A percentile compares a stretch with the other conserved stretches of the same genome.
Conservation (phyloP, 129 eudicot species). For the Flaveria bidentis region DNA sequence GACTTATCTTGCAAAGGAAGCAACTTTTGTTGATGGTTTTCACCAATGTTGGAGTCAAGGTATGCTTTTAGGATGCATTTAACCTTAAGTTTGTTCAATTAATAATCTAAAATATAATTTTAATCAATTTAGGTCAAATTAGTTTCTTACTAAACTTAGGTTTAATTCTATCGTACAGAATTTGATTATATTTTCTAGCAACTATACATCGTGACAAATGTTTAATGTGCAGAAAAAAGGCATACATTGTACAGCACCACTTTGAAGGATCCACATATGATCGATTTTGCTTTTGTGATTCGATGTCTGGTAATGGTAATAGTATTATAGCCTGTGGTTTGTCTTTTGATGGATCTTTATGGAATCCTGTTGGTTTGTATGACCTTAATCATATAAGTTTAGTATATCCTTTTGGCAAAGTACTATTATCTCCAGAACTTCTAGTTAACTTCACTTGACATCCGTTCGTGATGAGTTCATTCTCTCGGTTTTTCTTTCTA, state of each 20-base stretch:
- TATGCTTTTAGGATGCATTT: slow-evolving; percentile 9
- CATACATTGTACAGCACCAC: slow-evolving; percentile 21
- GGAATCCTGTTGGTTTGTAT: not conserved
- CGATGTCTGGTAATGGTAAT: slow-evolving; percentile 6
- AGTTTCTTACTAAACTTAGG: not conserved
- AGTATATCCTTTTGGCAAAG: not conserved
- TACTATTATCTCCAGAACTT: not conserved
- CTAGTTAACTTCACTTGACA: not conserved
- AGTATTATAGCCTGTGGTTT: not conserved
- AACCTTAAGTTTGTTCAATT: not conserved
- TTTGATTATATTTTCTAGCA: not conserved
- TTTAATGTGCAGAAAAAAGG: slow-evolving; percentile 21
- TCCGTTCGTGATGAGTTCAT: not conserved
- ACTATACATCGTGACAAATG: not conserved
- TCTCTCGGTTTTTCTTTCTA: not conserved
- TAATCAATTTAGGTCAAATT: too few relatives aligned
- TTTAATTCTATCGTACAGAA: not conserved
- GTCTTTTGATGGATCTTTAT: not conserved
- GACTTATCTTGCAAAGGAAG: slow-evolving; percentile 4
- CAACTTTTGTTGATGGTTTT: slow-evolving; percentile 29
- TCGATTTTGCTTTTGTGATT: slow-evolving; percentile 7
- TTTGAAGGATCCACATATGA: slow-evolving; percentile 5
- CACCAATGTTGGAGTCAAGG: slow-evolving; percentile 26
- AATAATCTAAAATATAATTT: not conserved
- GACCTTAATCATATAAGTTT: not conserved